Conservation (phyloP, 345 rosid species). For the Carallia pectinifolia region DNA sequence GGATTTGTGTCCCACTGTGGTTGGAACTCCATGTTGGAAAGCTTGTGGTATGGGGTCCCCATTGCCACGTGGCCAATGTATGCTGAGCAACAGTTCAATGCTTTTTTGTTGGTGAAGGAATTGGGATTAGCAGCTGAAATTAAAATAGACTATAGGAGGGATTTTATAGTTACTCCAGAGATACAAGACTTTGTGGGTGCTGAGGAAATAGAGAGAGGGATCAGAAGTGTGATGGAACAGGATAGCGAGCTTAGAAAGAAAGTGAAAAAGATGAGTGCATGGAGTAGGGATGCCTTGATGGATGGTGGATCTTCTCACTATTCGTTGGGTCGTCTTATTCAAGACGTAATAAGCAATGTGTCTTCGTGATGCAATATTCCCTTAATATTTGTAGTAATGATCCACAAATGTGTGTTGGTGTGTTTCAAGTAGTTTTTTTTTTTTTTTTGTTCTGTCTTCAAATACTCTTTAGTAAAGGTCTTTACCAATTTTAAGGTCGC, state of each 20-base stretch:
- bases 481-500: too few species aligned
- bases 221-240: conserved; percentile 10
- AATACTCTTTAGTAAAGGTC: too few species aligned
- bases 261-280: conserved; percentile 4
- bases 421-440: too few species aligned
- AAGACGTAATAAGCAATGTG: conserved; percentile 1
- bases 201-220: conserved; percentile 17
- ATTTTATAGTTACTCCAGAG: neutral
- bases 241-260: conserved; percentile 4
- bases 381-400: too few species aligned
- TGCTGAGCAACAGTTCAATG: conserved; percentile 17
- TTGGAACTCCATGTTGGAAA: conserved; percentile 19
- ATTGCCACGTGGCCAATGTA: conserved; percentile 21
- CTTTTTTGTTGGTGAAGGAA: conserved; percentile 12
- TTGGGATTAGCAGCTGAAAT: conserved; percentile 18
- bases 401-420: too few species aligned
- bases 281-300: neutral
- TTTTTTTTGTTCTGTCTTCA: too few species aligned
- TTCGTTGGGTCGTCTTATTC: neutral
- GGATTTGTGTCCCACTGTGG: conserved; percentile 23
- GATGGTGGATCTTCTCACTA: conserved; percentile 16
- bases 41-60: conserved; percentile 18
- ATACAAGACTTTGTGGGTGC: neutral
- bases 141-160: conserved; percentile 13
- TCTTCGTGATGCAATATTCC: neutral